Evolutionary conservation across 768 basidiomycete genomes (phyloP), one percentile per base, ranked within the genome.

Genomic region (Sporobolomyces phaffii): DNA sequence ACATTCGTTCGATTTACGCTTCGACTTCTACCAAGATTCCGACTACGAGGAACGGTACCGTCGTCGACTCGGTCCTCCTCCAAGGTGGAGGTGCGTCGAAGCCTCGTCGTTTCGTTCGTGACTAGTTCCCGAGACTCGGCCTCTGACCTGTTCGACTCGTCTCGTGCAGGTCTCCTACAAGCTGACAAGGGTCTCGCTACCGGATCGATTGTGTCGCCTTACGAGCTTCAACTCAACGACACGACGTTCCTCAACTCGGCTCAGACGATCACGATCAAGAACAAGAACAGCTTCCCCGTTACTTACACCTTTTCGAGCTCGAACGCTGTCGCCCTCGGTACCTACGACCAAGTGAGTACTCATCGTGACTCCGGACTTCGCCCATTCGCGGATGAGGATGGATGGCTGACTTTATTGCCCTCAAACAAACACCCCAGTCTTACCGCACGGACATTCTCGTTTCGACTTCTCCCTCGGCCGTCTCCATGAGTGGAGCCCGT

Each of bases 171-270:
- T 26, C 26, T 84, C 43, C 77, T 87, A 58, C 79, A 87, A 65
- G 83, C 84, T 15, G 84, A 81, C 75, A 80, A 82, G 61, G 85
- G 86, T 0, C 78, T 87, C 51, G 51, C 58, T 13, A 40, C 81
- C 4, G 81, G 79, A 0, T 82, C 84, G 6, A 73, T 83, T 43
- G 76, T 87, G 31, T 80, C 82, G 7, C 85, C 84, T 8, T 80
- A 81, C 18, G 82, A 86, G 72, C 77, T 87, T n/a, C 70, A 83
- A 41, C 76, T 86, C 44, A 87, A 88, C 68, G 86, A 87, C 74
- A 87, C 86, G 5, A 80, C 82, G 11, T 79, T 85, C 73, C 83
- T 84, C 75, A 76, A 78, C 56, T 75, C 77, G 0, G 51, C 73
- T 11, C 81, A 83, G 72, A 79, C 74, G 1, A 84, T 83, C 77